Evolutionary conservation across 2,329 filamentous ascomycete genomes (phyloP).

Genomic region (Eutypa lata): DNA sequence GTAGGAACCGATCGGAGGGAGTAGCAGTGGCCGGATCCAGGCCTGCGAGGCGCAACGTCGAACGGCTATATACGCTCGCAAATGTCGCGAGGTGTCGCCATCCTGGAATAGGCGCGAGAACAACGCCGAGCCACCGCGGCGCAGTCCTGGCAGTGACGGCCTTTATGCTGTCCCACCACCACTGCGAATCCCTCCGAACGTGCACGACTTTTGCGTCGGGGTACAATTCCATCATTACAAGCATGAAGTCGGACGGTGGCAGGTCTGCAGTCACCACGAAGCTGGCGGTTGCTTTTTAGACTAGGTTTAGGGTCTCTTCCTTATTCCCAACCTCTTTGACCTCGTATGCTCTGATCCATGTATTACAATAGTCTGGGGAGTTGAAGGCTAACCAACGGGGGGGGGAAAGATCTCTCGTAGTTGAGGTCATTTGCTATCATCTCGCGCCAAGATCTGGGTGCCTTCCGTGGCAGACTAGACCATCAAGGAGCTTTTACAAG

Average conservation of each 20-base stretch:
- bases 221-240: constrained; percentile 19
- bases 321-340: constrained; percentile 17
- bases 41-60: constrained; percentile 11
- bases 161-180: constrained; percentile 20
- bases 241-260: constrained; percentile 16
- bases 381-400: neutral
- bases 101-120: constrained; percentile 10
- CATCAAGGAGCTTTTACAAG: constrained; percentile 44
- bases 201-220: constrained; percentile 19
- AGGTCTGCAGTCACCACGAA: constrained; percentile 18
- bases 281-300: constrained; percentile 15
- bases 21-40: constrained; percentile 7
- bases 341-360: constrained; percentile 22
- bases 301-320: constrained; percentile 16
- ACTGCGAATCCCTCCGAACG: constrained; percentile 13
- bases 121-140: constrained; percentile 11
- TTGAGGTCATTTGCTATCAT: no score
- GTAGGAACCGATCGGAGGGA: constrained; percentile 9
- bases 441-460: constrained; percentile 32
- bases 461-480: constrained; percentile 49
- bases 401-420: neutral
- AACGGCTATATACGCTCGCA: constrained; percentile 6
- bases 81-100: constrained; percentile 16
- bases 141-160: constrained; percentile 6
- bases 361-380: constrained; percentile 12